These are phyloP conservation scores for Oryza coarctata DNA, from an alignment of 176 grass and related monocot species.

Conservation along the genomic window DNA sequence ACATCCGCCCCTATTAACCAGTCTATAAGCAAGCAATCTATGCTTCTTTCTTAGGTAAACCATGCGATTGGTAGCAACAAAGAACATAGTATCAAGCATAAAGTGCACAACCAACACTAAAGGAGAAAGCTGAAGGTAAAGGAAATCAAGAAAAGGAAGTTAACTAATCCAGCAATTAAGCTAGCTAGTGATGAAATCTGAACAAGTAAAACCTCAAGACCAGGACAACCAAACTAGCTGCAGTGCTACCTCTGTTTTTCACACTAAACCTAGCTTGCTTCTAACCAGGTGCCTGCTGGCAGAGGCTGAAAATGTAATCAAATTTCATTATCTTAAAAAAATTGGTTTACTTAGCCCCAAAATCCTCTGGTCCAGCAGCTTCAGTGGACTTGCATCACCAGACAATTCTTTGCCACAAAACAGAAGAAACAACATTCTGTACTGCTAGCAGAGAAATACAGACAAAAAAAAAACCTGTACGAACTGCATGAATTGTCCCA, in stretches of 20 bases:
- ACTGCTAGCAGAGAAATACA: background rate
- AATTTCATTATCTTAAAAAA: background rate
- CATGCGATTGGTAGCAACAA: background rate
- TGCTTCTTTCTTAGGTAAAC: background rate
- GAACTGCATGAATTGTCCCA: background rate
- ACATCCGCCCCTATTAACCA: no score
- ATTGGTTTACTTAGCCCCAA: background rate
- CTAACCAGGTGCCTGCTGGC: background rate
- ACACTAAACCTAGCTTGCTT: background rate
- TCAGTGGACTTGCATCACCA: no score
- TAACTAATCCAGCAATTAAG: background rate
- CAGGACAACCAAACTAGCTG: background rate
- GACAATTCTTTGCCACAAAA: background rate
- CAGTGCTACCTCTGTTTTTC: background rate
- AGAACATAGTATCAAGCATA: background rate
- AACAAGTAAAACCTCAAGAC: background rate
- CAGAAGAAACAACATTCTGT: background rate
- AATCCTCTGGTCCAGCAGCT: background rate
- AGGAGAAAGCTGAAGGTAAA: background rate
- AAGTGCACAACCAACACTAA: background rate
- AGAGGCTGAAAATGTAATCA: background rate
- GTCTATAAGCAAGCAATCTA: background rate
- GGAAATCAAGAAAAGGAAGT: background rate
- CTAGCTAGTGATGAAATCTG: background rate
- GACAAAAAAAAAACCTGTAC: background rate